These are phyloP conservation scores for Pichia terricola DNA, from an alignment of 1,139 yeast genomes.

Conservation along the genomic window DNA sequence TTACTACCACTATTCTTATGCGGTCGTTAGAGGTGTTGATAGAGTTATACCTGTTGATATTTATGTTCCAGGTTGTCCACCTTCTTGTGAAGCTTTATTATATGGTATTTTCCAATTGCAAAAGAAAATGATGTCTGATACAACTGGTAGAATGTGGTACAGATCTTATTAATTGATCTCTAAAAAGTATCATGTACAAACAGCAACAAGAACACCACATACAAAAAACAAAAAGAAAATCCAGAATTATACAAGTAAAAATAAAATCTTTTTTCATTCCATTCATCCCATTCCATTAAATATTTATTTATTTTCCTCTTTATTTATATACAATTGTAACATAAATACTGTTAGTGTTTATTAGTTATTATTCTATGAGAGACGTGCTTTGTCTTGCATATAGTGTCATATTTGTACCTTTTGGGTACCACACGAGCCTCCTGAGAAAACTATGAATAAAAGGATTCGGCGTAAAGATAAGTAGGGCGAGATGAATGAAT, in stretches of 20 bases:
- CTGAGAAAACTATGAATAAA: too few relatives aligned
- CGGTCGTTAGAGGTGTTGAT: constrained; percentile 87
- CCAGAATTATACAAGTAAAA: not conserved
- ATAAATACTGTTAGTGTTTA: too few relatives aligned
- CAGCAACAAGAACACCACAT: too few relatives aligned
- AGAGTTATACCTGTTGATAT: constrained; percentile 83
- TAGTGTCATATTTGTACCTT: too few relatives aligned
- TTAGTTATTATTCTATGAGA: too few relatives aligned
- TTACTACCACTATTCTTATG: constrained; percentile 81
- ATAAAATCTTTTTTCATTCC: not conserved
- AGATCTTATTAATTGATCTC: constrained; percentile 29
- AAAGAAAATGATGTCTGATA: constrained; percentile 78
- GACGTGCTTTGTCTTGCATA: too few relatives aligned
- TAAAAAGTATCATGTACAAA: too few relatives aligned
- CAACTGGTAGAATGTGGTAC: constrained; percentile 81
- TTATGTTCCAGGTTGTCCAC: constrained; percentile 91
- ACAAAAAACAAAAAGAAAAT: not conserved
- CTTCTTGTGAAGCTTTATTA: constrained; percentile 85
- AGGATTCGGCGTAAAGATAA: too few relatives aligned
- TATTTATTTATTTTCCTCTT: constrained; percentile 4
- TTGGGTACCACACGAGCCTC: too few relatives aligned
- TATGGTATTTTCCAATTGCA: constrained; percentile 84
- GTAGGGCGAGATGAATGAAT: too few relatives aligned
- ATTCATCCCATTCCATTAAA: not conserved
- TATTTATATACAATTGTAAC: not conserved